Conservation (phyloP, 148 eudicot species). For the Fagopyrum esculentum region DNA sequence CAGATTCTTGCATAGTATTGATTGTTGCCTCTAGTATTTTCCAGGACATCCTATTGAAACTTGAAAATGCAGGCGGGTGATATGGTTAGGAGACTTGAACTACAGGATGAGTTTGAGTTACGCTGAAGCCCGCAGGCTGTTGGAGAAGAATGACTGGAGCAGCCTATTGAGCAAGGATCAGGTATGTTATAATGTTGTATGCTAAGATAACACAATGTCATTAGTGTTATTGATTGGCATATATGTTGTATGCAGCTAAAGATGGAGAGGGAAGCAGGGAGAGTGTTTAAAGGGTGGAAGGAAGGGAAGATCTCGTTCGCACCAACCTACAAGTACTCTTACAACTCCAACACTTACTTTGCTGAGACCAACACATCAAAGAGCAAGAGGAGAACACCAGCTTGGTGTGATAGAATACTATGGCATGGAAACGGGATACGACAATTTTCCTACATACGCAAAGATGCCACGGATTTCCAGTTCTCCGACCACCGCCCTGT, state of each 20-base stretch:
- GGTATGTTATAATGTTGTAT: conserved; percentile 24
- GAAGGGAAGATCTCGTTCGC: conserved; percentile 65
- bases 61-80: conserved; percentile 33
- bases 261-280: conserved; percentile 56
- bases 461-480: conserved; percentile 32
- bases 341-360: conserved; percentile 49
- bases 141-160: conserved; percentile 65
- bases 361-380: conserved; percentile 48
- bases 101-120: conserved; percentile 70
- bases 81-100: conserved; percentile 91
- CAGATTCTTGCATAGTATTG: neutral
- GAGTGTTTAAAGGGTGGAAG: conserved; percentile 69
- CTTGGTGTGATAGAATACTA: conserved; percentile 77
- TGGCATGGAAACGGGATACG: conserved; percentile 56
- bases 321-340: conserved; percentile 65
- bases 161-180: conserved; percentile 76
- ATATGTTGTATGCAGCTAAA: conserved; percentile 32
- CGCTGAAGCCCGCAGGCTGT: conserved; percentile 44
- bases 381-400: conserved; percentile 68
- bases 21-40: neutral
- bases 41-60: neutral
- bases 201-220: neutral
- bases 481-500: conserved; percentile 79
- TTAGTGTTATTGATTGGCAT: neutral
- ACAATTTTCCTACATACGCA: conserved; percentile 44